Evolutionary conservation across 352 stramenopile genomes (phyloP).

Genomic region (Globisporangium camurandrum): DNA sequence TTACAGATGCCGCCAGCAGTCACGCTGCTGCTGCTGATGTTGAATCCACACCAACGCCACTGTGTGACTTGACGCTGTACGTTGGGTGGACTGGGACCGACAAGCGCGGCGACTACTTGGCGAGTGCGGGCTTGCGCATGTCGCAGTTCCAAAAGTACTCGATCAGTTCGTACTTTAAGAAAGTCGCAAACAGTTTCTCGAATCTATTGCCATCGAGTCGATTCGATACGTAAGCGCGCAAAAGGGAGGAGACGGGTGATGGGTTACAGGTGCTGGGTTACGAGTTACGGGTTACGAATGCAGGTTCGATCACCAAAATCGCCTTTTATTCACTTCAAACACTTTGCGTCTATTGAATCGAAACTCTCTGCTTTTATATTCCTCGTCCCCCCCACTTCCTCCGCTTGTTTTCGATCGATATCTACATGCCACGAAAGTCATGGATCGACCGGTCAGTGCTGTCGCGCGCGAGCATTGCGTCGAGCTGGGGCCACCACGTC

Average conservation of each 20-base stretch:
- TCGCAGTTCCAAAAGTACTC: conserved; percentile 83
- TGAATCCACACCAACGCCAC: too few relatives aligned
- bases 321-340: too few relatives aligned
- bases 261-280: too few relatives aligned
- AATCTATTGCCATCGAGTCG: conserved; percentile 37
- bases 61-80: conserved; percentile 69
- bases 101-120: conserved; percentile 69
- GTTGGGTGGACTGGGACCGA: conserved; percentile 78
- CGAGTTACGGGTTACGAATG: too few relatives aligned
- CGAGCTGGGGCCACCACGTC: conserved; percentile 65
- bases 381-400: conserved; percentile 7
- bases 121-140: conserved; percentile 66
- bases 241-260: too few relatives aligned
- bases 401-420: neutral
- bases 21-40: too few relatives aligned
- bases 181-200: conserved; percentile 45
- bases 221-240: conserved; percentile 31
- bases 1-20: conserved; percentile 13
- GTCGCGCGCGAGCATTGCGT: conserved; percentile 47
- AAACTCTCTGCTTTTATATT: conserved; percentile 4
- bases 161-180: conserved; percentile 69
- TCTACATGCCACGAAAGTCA: conserved; percentile 28
- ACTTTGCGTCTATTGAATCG: conserved; percentile 1
- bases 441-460: conserved; percentile 45
- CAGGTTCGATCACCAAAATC: too few relatives aligned